Evolutionary conservation across 2,329 filamentous ascomycete species (phyloP).

Genomic region (Colletotrichum abscissum): DNA sequence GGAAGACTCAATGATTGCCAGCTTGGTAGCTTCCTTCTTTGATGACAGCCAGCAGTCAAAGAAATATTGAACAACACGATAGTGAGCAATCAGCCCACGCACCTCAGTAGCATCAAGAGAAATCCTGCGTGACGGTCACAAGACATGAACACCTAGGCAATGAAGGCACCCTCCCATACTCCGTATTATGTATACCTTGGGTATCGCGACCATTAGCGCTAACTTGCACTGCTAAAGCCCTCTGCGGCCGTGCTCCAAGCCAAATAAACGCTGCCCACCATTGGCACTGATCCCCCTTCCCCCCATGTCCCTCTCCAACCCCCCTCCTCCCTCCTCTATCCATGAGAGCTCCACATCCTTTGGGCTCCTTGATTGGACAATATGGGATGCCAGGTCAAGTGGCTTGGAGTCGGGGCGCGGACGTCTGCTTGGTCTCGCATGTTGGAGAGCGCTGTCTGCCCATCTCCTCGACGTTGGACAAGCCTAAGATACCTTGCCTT

Average conservation of each 20-base stretch:
- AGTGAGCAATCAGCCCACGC: neutral
- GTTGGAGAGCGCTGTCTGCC: neutral
- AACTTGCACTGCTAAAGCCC: neutral
- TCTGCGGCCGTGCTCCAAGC: slow-evolving; percentile 9
- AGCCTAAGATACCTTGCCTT: no score
- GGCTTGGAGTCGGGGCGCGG: neutral
- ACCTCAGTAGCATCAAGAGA: no score
- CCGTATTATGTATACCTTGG: no score
- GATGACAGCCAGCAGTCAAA: neutral
- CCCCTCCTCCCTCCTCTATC: neutral
- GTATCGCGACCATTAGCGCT: neutral
- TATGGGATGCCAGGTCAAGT: neutral
- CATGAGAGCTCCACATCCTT: neutral
- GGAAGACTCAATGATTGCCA: neutral
- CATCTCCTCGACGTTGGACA: neutral
- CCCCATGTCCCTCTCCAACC: neutral
- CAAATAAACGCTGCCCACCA: neutral
- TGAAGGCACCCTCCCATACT: no score
- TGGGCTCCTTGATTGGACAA: neutral
- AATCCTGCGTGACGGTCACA: no score
- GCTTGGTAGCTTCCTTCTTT: neutral
- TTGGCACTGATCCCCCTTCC: neutral
- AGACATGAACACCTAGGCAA: no score
- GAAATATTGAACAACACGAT: neutral
- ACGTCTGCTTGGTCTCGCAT: slow-evolving; percentile 7